These are phyloP conservation scores for Fagus crenata DNA, from an alignment of 306 rosid species.

Conservation along the genomic window DNA sequence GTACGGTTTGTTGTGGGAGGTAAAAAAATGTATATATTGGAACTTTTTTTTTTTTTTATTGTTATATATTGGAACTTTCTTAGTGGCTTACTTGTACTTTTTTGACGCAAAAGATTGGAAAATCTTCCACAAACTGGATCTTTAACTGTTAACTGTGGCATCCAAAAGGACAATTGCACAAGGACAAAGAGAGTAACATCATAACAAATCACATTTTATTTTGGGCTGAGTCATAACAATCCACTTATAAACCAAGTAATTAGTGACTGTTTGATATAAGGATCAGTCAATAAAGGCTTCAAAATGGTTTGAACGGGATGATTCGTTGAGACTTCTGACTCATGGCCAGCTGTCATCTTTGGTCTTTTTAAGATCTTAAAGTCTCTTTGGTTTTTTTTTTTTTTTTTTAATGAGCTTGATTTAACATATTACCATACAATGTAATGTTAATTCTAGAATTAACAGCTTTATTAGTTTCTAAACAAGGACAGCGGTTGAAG, in stretches of 20 bases:
- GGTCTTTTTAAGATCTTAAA: not conserved
- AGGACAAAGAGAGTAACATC: conserved; percentile 19
- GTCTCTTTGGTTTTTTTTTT: not conserved
- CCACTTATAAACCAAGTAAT: not conserved
- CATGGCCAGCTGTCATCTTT: not conserved
- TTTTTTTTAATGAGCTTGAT: not conserved
- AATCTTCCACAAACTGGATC: not conserved
- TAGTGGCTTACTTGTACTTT: conserved; percentile 8
- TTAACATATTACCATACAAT: not conserved
- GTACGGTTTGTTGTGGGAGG: too few species aligned
- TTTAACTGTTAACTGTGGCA: not conserved
- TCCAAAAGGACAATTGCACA: not conserved
- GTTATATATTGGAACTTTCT: not conserved
- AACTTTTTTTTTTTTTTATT: too few species aligned
- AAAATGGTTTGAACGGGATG: not conserved
- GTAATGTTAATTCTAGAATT: not conserved
- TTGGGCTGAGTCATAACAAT: not conserved
- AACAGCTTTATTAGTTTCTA: not conserved
- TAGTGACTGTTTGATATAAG: not conserved
- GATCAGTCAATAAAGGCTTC: conserved; percentile 6
- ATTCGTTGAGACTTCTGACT: not conserved
- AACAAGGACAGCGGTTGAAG: too few species aligned
- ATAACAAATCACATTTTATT: not conserved
- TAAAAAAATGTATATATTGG: too few species aligned
- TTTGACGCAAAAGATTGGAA: not conserved